Evolutionary conservation across 208 protist species (phyloP).

Genomic region (Tritrichomonas foetus): DNA sequence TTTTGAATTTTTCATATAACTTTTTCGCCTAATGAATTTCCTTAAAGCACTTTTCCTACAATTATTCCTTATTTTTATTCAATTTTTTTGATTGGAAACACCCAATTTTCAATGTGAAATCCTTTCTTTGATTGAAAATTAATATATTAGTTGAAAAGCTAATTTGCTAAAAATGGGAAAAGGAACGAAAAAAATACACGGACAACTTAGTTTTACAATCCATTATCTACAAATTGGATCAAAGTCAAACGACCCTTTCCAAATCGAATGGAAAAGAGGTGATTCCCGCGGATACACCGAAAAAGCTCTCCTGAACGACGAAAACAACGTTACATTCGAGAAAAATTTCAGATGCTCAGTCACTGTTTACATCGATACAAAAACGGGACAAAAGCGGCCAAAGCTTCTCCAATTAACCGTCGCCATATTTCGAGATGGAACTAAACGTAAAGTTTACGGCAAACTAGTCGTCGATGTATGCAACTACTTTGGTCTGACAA

Average conservation of each 20-base stretch:
- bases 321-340: not conserved
- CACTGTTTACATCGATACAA: slow-evolving; percentile 7
- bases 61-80: too few relatives aligned
- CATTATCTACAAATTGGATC: too few relatives aligned
- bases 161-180: too few relatives aligned
- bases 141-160: too few relatives aligned
- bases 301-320: not conserved
- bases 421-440: not conserved
- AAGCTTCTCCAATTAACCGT: not conserved
- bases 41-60: too few relatives aligned
- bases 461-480: slow-evolving; percentile 8
- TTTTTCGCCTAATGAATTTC: too few relatives aligned
- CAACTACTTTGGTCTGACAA: not conserved
- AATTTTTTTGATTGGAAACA: too few relatives aligned
- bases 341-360: not conserved
- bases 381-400: not conserved
- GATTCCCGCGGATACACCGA: not conserved
- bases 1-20: too few relatives aligned
- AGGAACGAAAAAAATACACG: too few relatives aligned
- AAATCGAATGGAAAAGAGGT: slow-evolving; percentile 13
- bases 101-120: too few relatives aligned
- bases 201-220: too few relatives aligned
- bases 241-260: not conserved
- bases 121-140: too few relatives aligned
- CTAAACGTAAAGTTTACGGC: not conserved